Evolutionary conservation across 345 rosid species (phyloP).

Genomic region (Erucastrum elatum): DNA sequence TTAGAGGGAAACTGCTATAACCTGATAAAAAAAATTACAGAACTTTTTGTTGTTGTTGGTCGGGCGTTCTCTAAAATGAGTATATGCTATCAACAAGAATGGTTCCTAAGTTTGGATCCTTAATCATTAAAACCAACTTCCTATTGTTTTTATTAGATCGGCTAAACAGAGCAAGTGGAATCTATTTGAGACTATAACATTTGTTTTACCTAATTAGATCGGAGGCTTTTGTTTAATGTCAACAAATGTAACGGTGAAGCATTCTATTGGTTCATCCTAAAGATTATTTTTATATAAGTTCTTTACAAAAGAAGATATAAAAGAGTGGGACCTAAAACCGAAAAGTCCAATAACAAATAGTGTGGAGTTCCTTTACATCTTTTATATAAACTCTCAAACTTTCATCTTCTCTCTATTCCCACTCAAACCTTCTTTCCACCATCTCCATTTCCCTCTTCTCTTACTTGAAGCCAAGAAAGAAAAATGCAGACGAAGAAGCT

Average conservation of each 20-base stretch:
- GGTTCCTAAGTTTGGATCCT: slow-evolving; percentile 10
- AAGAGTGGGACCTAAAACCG: slow-evolving; percentile 32
- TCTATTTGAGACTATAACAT: slow-evolving; percentile 17
- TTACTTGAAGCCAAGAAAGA: not conserved
- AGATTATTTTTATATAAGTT: not conserved
- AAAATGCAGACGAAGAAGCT: slow-evolving; percentile 37
- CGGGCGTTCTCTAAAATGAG: not conserved
- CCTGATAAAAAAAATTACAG: not conserved
- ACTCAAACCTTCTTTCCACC: slow-evolving; percentile 15
- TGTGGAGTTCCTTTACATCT: slow-evolving; percentile 1
- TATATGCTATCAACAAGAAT: not conserved
- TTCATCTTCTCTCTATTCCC: slow-evolving; percentile 16
- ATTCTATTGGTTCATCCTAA: slow-evolving; percentile 8
- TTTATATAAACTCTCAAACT: slow-evolving; percentile 31
- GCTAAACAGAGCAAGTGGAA: slow-evolving; percentile 19
- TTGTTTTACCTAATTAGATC: slow-evolving; percentile 17
- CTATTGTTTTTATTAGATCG: not conserved
- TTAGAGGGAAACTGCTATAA: not conserved
- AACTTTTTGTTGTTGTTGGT: not conserved
- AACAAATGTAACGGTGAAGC: slow-evolving; percentile 5
- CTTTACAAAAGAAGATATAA: not conserved
- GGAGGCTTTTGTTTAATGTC: slow-evolving; percentile 18
- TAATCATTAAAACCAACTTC: slow-evolving; percentile 10
- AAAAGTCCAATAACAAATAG: slow-evolving; percentile 26
- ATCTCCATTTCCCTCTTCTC: slow-evolving; percentile 16